A percentile compares a stretch with the other conserved stretches of the same genome.
Evolutionary conservation across 164 flowering plant genomes (phyloP).

Genomic region (Euptelea pleiosperma): DNA sequence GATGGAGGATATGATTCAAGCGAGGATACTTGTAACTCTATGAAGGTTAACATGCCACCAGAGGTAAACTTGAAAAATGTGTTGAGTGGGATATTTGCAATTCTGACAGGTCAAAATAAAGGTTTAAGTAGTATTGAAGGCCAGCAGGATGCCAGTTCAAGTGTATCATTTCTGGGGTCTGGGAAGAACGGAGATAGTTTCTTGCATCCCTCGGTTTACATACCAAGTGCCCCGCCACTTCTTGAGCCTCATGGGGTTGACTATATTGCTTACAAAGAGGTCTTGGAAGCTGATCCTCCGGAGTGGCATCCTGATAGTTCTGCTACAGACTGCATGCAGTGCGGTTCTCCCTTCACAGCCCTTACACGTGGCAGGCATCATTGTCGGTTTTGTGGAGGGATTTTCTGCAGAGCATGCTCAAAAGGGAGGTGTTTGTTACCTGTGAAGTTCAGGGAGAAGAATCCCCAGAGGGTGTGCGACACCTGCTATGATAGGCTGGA

Average conservation of each 20-base stretch:
- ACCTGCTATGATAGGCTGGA: conserved; percentile 90
- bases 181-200: conserved; percentile 68
- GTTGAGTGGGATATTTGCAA: conserved; percentile 62
- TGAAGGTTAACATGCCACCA: too few relatives aligned
- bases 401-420: conserved; percentile 69
- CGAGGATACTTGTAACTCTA: conserved; percentile 26
- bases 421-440: conserved; percentile 86
- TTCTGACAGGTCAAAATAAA: conserved; percentile 58
- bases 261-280: conserved; percentile 60
- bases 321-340: conserved; percentile 62
- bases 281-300: conserved; percentile 86
- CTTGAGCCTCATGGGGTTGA: conserved; percentile 51
- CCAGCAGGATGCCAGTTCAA: conserved; percentile 31
- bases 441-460: conserved; percentile 73
- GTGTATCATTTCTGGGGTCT: conserved; percentile 63
- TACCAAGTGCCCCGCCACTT: conserved; percentile 97
- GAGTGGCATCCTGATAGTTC: conserved; percentile 88
- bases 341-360: conserved; percentile 68
- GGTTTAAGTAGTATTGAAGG: conserved; percentile 1
- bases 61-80: conserved; percentile 72
- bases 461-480: conserved; percentile 94
- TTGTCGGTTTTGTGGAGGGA: conserved; percentile 89
- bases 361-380: conserved; percentile 86
- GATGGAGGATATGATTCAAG: conserved; percentile 59
- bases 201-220: conserved; percentile 69